These are phyloP conservation scores for Globisporangium sylvaticum DNA, from an alignment of 352 stramenopile genomes.

Conservation along the genomic window DNA sequence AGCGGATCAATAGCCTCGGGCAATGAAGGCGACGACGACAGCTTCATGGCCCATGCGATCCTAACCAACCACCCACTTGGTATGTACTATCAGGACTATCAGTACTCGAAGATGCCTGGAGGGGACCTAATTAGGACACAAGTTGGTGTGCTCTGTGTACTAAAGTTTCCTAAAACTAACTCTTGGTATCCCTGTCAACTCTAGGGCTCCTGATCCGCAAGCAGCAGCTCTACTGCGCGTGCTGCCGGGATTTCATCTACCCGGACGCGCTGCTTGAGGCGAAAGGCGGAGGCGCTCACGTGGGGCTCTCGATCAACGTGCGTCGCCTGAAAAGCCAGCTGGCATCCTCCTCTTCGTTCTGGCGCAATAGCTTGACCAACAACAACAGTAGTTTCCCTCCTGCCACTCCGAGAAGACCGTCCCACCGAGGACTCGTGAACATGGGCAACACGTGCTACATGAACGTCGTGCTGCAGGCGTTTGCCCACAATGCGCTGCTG, in stretches of 20 bases:
- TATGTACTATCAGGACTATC: constrained; percentile 14
- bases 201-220: constrained; percentile 44
- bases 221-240: constrained; percentile 51
- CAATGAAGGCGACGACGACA: constrained; percentile 17
- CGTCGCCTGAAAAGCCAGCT: not conserved
- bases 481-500: constrained; percentile 66
- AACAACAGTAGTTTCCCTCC: constrained; percentile 18
- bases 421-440: constrained; percentile 63
- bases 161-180: too few species aligned
- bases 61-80: constrained; percentile 55
- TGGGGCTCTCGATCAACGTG: not conserved
- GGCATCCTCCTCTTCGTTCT: too few species aligned
- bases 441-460: constrained; percentile 87
- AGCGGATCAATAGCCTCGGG: constrained; percentile 17
- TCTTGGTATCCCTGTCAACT: not conserved
- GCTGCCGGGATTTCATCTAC: constrained; percentile 63
- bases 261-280: constrained; percentile 19
- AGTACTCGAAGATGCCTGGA: not conserved
- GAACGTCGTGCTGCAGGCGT: constrained; percentile 72
- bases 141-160: not conserved
- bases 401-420: constrained; percentile 14
- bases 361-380: constrained; percentile 11
- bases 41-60: constrained; percentile 68
- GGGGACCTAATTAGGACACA: not conserved
- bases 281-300: not conserved